These are phyloP conservation scores for Lumnitzera littorea DNA, from an alignment of 345 rosid species.

Conservation along the genomic window DNA sequence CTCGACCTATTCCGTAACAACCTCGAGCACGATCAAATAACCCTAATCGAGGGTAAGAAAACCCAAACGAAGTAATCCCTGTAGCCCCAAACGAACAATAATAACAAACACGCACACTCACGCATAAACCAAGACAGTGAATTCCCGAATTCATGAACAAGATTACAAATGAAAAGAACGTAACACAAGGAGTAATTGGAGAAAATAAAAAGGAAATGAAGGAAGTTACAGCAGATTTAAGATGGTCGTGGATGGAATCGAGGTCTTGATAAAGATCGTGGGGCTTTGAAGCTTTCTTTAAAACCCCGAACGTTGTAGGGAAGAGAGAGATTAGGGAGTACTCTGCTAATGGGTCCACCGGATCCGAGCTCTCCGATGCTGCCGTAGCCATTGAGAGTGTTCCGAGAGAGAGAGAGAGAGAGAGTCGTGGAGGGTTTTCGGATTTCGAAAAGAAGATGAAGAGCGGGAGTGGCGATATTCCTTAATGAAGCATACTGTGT, in stretches of 20 bases:
- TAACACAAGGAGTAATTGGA: not conserved
- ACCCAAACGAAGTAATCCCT: too few species aligned
- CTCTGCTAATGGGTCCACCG: conserved; percentile 44
- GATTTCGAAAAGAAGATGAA: conserved; percentile 17
- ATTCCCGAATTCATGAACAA: not conserved
- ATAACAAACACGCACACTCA: not conserved
- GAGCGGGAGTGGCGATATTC: conserved; percentile 14
- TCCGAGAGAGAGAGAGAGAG: conserved; percentile 2
- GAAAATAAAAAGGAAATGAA: not conserved
- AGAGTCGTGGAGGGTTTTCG: not conserved
- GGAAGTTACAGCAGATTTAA: conserved; percentile 44
- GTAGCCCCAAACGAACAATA: not conserved
- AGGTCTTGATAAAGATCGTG: conserved; percentile 31
- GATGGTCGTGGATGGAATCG: conserved; percentile 39
- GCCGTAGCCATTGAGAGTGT: conserved; percentile 5
- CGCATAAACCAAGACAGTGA: not conserved
- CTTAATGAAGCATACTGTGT: too few species aligned
- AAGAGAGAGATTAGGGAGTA: conserved; percentile 58
- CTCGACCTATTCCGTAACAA: too few species aligned
- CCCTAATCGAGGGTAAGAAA: too few species aligned
- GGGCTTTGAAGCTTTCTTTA: conserved; percentile 23
- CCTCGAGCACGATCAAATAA: too few species aligned
- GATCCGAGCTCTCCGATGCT: conserved; percentile 2
- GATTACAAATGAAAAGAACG: not conserved
- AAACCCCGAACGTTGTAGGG: conserved; percentile 44